Percentiles rank a stretch among this genome's conserved stretches.
Conservation (phyloP, 2,329 filamentous ascomycete species). For the Ophiostoma sp. region DNA sequence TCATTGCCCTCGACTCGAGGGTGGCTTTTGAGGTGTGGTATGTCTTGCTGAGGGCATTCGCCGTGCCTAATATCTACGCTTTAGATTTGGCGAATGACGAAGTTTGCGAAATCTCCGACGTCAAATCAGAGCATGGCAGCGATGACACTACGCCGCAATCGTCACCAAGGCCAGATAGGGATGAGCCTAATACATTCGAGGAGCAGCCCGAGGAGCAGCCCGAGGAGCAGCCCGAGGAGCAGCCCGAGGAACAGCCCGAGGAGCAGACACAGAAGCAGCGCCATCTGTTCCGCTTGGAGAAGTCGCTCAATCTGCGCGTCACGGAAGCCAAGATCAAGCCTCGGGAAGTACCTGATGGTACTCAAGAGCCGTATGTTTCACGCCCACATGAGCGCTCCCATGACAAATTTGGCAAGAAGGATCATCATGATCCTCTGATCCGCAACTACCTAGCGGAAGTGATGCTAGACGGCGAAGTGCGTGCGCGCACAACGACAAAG, state of each 20-base stretch:
- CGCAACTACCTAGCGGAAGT: conserved; percentile 77
- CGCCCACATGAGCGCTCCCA: conserved; percentile 30
- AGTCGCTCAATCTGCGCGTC: conserved; percentile 52
- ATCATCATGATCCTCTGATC: conserved; percentile 33
- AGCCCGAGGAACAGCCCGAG: background rate
- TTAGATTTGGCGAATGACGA: conserved; percentile 40
- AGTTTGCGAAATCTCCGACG: conserved; percentile 40
- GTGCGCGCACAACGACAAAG: conserved; percentile 69
- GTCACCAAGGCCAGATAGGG: background rate
- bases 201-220: conserved; percentile 7
- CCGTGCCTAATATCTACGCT: conserved; percentile 84
- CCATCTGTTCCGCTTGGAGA: conserved; percentile 57
- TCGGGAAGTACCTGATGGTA: conserved; percentile 26
- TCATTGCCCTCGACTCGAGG: conserved; percentile 77
- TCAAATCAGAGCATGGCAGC: conserved; percentile 34
- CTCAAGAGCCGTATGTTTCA: conserved; percentile 24
- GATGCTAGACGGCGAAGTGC: conserved; percentile 70
- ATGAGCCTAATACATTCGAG: conserved; percentile 1
- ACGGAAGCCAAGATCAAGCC: conserved; percentile 58
- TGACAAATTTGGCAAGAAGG: conserved; percentile 12
- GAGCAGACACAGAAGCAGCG: conserved; percentile 14
- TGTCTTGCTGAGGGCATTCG: conserved; percentile 82
- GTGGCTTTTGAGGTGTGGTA: conserved; percentile 98
- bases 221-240: conserved; percentile 8
- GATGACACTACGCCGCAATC: background rate